Base-by-base conservation (phyloP, 2,329 filamentous ascomycete genomes). In the Clarireedia sp. region DNA sequence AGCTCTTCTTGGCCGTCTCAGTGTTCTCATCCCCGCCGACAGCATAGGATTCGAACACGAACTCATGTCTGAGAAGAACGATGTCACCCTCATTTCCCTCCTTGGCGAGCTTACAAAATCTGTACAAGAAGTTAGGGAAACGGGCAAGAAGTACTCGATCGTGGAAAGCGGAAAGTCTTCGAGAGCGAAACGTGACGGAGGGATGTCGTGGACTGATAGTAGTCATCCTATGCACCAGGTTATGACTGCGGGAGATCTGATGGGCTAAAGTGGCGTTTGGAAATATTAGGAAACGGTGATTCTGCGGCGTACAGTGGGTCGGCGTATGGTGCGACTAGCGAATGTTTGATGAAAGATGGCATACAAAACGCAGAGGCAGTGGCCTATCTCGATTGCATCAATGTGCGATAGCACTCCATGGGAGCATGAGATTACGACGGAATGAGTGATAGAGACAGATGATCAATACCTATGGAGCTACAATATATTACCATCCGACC, bases 1-100 rank as follows among this genome's bases (percentile, higher is more conserved):
- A 66, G 87, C 91, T 2, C 84, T 96, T 41, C 81, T 96, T 59
- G 86, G 86, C 49, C 87, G 92, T 51, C 79, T 96, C 26, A 87
- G 87, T 40, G 84, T 97, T 17, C 80, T 96, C 53, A 83, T 86
- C 4, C 90, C 92, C 3, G 65, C 85, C 2, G 79, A 89, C 63
- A 73, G 77, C 24, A 75, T 78, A 44, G 77, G 81, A 0, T 89
- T 92, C 66, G 76, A 83, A 26, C 76, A 80, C 36, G 87, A 95
- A 69, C 80, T 88, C 38, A 75, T 86, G 38, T 83, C 86, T 52
- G 88, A 96, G 72, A 78, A 85, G 58, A 94, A 95, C 65, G 90
- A 97, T 64, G 90, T 96, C 26, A 79, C 85, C 54, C 78, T 96
- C 2, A 80, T 95, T 49, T 81, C 82, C 4, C 74, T 97, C 2